phyloP scores from a whole-genome alignment of 495 filamentous ascomycete species.

The Neurospora sp. region DNA sequence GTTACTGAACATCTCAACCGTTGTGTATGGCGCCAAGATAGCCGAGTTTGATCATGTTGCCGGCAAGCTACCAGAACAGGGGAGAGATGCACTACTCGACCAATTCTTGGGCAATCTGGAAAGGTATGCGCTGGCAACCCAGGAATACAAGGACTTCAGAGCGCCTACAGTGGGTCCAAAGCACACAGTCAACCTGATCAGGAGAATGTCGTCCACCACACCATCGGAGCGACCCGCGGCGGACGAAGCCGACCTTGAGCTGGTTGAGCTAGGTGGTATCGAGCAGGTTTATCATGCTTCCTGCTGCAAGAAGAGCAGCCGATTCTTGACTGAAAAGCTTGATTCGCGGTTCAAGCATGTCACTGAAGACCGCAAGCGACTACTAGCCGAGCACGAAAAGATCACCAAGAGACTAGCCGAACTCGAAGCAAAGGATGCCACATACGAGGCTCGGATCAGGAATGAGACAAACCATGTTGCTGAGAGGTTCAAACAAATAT shows the following conservation, averaged over 20 bases:
- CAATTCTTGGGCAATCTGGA: constrained; percentile 17
- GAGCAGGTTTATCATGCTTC: constrained; percentile 33
- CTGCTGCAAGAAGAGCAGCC: constrained; percentile 28
- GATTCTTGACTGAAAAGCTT: constrained; percentile 22
- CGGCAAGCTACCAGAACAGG: constrained; percentile 13
- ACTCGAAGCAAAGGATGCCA: constrained; percentile 24
- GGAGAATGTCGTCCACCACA: constrained; percentile 22
- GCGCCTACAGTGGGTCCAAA: constrained; percentile 24
- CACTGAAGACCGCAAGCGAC: constrained; percentile 18
- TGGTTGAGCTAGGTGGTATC: constrained; percentile 29
- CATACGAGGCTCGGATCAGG: constrained; percentile 20
- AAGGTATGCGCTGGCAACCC: constrained; percentile 16
- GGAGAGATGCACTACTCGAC: constrained; percentile 17
- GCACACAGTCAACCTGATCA: constrained; percentile 23
- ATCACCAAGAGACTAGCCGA: constrained; percentile 18
- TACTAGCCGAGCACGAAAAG: constrained; percentile 13
- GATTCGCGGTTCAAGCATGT: constrained; percentile 13
- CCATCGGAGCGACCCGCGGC: constrained; percentile 20
- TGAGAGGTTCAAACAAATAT: constrained; percentile 13
- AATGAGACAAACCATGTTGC: constrained; percentile 16
- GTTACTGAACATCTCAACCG: constrained; percentile 25
- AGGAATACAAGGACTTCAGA: constrained; percentile 21
- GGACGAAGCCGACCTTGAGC: constrained; percentile 20
- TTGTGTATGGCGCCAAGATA: constrained; percentile 18
- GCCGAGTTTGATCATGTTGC: constrained; percentile 28